These are phyloP conservation scores for Penicillium soppii DNA, from an alignment of 495 filamentous ascomycete genomes.

Conservation along the genomic window DNA sequence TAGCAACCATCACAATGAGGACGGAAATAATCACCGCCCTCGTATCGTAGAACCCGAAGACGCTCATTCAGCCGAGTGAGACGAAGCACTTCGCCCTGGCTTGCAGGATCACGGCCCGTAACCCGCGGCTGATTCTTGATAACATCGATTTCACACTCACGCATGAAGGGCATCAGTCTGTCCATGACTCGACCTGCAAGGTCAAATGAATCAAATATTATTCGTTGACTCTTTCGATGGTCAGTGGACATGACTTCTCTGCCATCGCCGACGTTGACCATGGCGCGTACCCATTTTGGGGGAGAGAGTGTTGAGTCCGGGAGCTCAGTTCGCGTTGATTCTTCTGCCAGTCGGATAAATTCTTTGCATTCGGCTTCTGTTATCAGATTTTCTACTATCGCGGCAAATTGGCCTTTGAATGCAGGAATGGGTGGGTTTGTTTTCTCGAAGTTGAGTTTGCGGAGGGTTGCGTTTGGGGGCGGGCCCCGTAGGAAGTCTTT, in stretches of 20 bases:
- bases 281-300: conserved; percentile 34
- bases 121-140: conserved; percentile 41
- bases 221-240: conserved; percentile 68
- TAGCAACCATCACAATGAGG: conserved; percentile 76
- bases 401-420: conserved; percentile 56
- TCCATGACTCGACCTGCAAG: conserved; percentile 61
- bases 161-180: conserved; percentile 52
- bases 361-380: conserved; percentile 59
- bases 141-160: conserved; percentile 31
- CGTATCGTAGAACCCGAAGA: conserved; percentile 78
- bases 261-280: conserved; percentile 66
- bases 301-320: conserved; percentile 5
- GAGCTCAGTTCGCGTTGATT: conserved; percentile 15
- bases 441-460: conserved; percentile 51
- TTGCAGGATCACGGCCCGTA: conserved; percentile 46
- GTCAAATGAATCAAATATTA: conserved; percentile 67
- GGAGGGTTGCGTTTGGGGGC: conserved; percentile 23
- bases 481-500: conserved; percentile 17
- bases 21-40: conserved; percentile 71
- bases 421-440: conserved; percentile 50
- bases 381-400: conserved; percentile 63
- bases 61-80: conserved; percentile 70
- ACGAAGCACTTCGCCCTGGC: conserved; percentile 50
- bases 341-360: conserved; percentile 57
- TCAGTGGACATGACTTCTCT: conserved; percentile 54